Percentiles rank a stretch among this genome's conserved stretches.
phyloP scores from a whole-genome alignment of 2,329 filamentous ascomycete species.

The Microsporum audouinii region DNA sequence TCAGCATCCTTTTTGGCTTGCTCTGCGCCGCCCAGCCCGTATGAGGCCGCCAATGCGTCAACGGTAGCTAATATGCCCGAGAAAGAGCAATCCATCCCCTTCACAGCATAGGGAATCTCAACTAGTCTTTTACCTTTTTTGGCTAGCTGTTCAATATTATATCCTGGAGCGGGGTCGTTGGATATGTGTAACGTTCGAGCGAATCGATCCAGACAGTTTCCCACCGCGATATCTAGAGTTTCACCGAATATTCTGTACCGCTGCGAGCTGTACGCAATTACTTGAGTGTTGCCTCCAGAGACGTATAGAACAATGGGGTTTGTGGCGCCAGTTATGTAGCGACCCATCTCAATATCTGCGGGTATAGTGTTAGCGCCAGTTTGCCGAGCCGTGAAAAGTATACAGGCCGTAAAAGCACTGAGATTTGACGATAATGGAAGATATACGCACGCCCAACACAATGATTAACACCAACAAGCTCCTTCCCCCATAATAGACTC shows the following conservation, averaged over 20 bases:
- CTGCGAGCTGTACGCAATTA: slow-evolving; percentile 90
- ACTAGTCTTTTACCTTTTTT: slow-evolving; percentile 60
- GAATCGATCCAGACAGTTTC: slow-evolving; percentile 93
- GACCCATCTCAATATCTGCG: slow-evolving; percentile 87
- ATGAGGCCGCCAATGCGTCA: slow-evolving; percentile 60
- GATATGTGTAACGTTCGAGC: slow-evolving; percentile 80
- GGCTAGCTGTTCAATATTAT: slow-evolving; percentile 95
- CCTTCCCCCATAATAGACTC: slow-evolving; percentile 70
- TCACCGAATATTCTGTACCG: slow-evolving; percentile 97
- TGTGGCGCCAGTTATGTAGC: slow-evolving; percentile 75
- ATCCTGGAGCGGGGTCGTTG: slow-evolving; percentile 92
- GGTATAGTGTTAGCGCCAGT: not conserved
- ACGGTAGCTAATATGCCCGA: slow-evolving; percentile 78
- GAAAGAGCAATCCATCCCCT: slow-evolving; percentile 98
- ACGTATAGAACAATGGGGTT: slow-evolving; percentile 96
- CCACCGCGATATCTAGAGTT: slow-evolving; percentile 92
- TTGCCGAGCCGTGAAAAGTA: not conserved
- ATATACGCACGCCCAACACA: slow-evolving; percentile 64
- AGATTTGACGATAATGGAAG: not conserved
- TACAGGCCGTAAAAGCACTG: not conserved
- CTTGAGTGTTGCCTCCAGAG: slow-evolving; percentile 90
- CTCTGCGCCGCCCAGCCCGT: slow-evolving; percentile 27
- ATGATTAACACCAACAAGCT: slow-evolving; percentile 92
- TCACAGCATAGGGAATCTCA: slow-evolving; percentile 89
- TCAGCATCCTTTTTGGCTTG: slow-evolving; percentile 42